Evolutionary conservation across 768 basidiomycete species (phyloP).

Genomic region (Boletus speciosus): DNA sequence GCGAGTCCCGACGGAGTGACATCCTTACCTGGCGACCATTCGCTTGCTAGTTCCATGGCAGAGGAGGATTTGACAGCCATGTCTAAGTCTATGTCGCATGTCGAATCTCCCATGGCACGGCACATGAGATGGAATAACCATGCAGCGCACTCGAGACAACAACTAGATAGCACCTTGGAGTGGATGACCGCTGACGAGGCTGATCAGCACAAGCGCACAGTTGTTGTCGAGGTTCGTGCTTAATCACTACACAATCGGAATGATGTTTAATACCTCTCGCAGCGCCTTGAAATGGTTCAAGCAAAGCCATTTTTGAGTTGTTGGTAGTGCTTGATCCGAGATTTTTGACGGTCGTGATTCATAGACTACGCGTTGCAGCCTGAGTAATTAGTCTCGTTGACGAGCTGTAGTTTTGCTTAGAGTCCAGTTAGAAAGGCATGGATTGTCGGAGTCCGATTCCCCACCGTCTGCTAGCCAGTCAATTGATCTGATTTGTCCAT

Average conservation of each 20-base stretch:
- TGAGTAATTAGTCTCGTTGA: not conserved
- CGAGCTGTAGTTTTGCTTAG: not conserved
- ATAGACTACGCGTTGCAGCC: slow-evolving; percentile 2
- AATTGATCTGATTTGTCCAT: not conserved
- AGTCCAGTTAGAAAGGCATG: not conserved
- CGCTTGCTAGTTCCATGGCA: slow-evolving; percentile 51
- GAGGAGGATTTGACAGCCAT: slow-evolving; percentile 71
- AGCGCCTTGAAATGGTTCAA: slow-evolving; percentile 75
- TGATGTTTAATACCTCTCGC: slow-evolving; percentile 2
- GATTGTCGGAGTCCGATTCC: not conserved
- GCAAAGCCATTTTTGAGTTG: slow-evolving; percentile 68
- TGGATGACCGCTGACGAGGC: slow-evolving; percentile 42
- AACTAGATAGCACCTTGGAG: slow-evolving; percentile 36
- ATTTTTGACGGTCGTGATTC: not conserved
- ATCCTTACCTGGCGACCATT: slow-evolving; percentile 54
- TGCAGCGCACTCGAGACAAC: slow-evolving; percentile 23
- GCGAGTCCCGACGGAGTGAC: slow-evolving; percentile 50
- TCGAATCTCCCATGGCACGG: slow-evolving; percentile 47
- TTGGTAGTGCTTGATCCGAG: slow-evolving; percentile 43
- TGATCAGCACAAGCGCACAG: slow-evolving; percentile 50
- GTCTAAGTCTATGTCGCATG: slow-evolving; percentile 74
- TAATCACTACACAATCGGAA: not conserved
- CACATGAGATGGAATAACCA: slow-evolving; percentile 37
- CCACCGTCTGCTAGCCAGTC: not conserved
- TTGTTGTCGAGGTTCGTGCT: slow-evolving; percentile 65